phyloP scores from a whole-genome alignment of 768 basidiomycete species.

The Tylopilus sp. region DNA sequence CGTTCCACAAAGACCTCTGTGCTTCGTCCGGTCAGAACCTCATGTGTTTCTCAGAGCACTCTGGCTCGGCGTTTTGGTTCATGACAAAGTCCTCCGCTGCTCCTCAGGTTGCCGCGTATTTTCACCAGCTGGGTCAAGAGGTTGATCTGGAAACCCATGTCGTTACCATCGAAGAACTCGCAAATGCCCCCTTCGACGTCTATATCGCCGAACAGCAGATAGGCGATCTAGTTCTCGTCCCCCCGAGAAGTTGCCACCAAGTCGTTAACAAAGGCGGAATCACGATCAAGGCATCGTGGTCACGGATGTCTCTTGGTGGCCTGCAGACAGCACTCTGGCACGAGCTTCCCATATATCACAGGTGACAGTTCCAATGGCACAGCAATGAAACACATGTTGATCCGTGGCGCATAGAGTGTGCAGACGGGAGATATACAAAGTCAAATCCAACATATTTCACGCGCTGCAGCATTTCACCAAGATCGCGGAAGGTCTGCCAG shows the following conservation, averaged over 20 bases:
- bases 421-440: conserved; percentile 70
- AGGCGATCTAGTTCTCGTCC: conserved; percentile 80
- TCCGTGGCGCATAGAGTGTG: conserved; percentile 55
- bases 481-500: conserved; percentile 7
- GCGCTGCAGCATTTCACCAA: conserved; percentile 41
- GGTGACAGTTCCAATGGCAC: conserved; percentile 41
- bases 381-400: not conserved
- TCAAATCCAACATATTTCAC: conserved; percentile 63
- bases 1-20: conserved; percentile 82
- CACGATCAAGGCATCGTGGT: conserved; percentile 84
- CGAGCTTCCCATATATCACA: conserved; percentile 76
- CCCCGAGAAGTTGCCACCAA: conserved; percentile 79
- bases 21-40: conserved; percentile 83
- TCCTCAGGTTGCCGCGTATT: conserved; percentile 53
- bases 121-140: conserved; percentile 41
- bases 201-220: conserved; percentile 70
- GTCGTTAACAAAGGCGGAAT: conserved; percentile 80
- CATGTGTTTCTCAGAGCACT: conserved; percentile 76
- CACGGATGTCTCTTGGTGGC: conserved; percentile 71
- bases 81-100: conserved; percentile 69
- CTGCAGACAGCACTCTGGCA: conserved; percentile 58
- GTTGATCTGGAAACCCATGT: conserved; percentile 74
- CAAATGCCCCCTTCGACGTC: conserved; percentile 61
- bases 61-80: conserved; percentile 80
- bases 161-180: conserved; percentile 59